Evolutionary conservation across 345 rosid species (phyloP).

Genomic region (Brassica cretica): DNA sequence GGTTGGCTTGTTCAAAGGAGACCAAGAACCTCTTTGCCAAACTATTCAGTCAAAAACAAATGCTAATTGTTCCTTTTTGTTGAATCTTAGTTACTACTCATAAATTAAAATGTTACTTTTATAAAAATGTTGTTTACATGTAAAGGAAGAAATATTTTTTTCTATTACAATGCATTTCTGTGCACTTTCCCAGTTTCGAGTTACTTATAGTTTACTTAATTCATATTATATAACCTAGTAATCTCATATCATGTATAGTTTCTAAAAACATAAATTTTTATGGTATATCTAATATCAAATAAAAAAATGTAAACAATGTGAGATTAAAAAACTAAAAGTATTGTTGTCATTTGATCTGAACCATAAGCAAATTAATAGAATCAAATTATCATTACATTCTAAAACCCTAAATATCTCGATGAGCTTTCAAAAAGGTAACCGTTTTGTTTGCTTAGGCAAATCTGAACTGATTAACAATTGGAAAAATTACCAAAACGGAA

Average conservation of each 20-base stretch:
- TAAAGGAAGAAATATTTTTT: neutral
- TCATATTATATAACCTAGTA: neutral
- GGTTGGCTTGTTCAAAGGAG: slow-evolving; percentile 32
- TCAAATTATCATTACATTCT: no score
- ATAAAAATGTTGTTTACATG: neutral
- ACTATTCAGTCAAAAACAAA: neutral
- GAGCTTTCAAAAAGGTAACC: no score
- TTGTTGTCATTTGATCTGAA: no score
- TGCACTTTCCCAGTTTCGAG: neutral
- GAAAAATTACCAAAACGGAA: no score
- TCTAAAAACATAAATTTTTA: neutral
- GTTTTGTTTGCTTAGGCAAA: no score
- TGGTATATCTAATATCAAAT: neutral
- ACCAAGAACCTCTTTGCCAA: slow-evolving; percentile 8
- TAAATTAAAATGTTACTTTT: neutral
- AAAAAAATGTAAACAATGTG: no score
- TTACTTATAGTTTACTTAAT: neutral
- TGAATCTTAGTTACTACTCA: neutral
- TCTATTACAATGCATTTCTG: neutral
- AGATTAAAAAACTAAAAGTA: no score
- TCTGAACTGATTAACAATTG: no score
- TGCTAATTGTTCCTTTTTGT: neutral
- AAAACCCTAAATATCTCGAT: no score
- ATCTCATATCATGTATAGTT: neutral
- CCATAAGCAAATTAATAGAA: no score